Evolutionary conservation across 2,329 filamentous ascomycete genomes (phyloP).

Genomic region (Spiromastix sp.): DNA sequence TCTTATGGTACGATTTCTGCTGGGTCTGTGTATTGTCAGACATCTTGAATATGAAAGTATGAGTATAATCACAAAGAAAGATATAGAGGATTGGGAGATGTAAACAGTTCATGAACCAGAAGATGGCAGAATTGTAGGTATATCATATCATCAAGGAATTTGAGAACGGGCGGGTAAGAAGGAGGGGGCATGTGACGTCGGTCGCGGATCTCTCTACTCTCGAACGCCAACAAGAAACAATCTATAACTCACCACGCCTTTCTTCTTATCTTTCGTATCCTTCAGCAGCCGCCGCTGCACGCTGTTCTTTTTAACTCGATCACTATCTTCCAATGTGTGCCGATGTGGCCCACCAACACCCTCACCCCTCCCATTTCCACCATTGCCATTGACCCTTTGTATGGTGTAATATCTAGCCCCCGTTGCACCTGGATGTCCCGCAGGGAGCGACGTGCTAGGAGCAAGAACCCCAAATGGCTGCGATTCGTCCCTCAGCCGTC

Average conservation of each 20-base stretch:
- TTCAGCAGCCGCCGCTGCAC: conserved; percentile 57
- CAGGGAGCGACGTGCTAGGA: conserved; percentile 28
- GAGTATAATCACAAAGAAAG: too few species aligned
- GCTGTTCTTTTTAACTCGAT: conserved; percentile 72
- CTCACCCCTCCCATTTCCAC: conserved; percentile 60
- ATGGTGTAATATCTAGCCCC: conserved; percentile 60
- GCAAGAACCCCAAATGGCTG: conserved; percentile 35
- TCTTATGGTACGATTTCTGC: conserved; percentile 61
- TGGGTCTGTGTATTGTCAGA: conserved; percentile 37
- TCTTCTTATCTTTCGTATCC: conserved; percentile 56
- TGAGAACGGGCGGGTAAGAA: too few species aligned
- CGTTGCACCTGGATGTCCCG: conserved; percentile 37
- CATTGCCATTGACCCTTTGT: conserved; percentile 67
- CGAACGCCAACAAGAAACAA: too few species aligned
- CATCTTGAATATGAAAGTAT: too few species aligned
- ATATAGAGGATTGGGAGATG: too few species aligned
- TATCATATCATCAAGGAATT: too few species aligned
- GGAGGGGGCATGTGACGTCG: too few species aligned
- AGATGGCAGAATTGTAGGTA: too few species aligned
- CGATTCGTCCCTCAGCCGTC: not conserved
- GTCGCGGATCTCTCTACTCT: too few species aligned
- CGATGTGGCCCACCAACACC: conserved; percentile 63
- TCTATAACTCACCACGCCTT: conserved; percentile 45
- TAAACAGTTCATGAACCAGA: too few species aligned
- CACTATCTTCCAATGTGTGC: conserved; percentile 62